These are phyloP conservation scores for Aspergillus heteromorphus DNA, from an alignment of 495 filamentous ascomycete species.

Conservation along the genomic window DNA sequence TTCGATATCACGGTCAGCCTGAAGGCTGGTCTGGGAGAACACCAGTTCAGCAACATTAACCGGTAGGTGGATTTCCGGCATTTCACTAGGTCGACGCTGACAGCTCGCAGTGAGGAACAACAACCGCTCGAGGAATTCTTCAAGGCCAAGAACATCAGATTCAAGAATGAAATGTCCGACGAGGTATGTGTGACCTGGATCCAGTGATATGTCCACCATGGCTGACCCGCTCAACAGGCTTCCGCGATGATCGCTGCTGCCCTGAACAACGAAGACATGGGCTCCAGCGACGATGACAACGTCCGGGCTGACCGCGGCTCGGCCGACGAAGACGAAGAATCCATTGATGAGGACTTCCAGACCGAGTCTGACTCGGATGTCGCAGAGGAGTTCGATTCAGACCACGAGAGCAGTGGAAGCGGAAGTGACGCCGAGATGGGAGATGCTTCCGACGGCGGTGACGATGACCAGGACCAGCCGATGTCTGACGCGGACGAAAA, in stretches of 20 bases:
- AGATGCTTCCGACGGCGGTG: slow-evolving; percentile 50
- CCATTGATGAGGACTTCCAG: slow-evolving; percentile 92
- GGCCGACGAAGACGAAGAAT: slow-evolving; percentile 93
- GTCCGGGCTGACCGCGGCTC: slow-evolving; percentile 73
- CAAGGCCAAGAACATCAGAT: slow-evolving; percentile 83
- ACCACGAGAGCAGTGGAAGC: slow-evolving; percentile 76
- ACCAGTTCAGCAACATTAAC: slow-evolving; percentile 99
- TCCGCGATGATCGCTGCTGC: slow-evolving; percentile 72
- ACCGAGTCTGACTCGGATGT: slow-evolving; percentile 88
- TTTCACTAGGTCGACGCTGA: slow-evolving; percentile 11
- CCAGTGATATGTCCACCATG: not conserved
- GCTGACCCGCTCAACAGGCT: slow-evolving; percentile 13
- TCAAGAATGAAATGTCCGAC: slow-evolving; percentile 90
- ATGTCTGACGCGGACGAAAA: slow-evolving; percentile 37
- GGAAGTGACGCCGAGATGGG: slow-evolving; percentile 62
- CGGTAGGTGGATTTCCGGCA: slow-evolving; percentile 44
- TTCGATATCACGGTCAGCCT: slow-evolving; percentile 93
- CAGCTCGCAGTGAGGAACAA: slow-evolving; percentile 69
- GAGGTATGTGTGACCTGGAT: slow-evolving; percentile 42
- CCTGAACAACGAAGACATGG: slow-evolving; percentile 69
- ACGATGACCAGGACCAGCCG: slow-evolving; percentile 43
- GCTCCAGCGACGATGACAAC: slow-evolving; percentile 75
- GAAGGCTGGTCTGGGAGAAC: slow-evolving; percentile 71
- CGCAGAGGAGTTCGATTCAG: slow-evolving; percentile 91
- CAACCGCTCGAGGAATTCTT: slow-evolving; percentile 94